Evolutionary conservation across 2,329 filamentous ascomycete species (phyloP).

Genomic region (Curvularia eragrostidis): DNA sequence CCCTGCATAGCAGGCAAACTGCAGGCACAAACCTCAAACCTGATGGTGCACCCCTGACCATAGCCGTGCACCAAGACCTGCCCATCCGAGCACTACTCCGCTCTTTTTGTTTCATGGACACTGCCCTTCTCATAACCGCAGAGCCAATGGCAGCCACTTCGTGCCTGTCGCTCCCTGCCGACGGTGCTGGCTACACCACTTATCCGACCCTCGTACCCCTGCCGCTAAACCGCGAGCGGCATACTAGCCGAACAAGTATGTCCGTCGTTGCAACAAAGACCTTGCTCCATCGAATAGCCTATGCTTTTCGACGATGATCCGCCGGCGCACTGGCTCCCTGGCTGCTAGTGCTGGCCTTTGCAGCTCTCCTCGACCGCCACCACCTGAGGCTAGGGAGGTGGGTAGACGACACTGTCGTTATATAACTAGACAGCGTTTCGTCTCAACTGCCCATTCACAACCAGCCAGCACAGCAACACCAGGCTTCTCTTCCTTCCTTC

Average conservation of each 20-base stretch:
- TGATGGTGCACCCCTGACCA: conserved; percentile 29
- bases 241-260: conserved; percentile 29
- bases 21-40: conserved; percentile 26
- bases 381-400: conserved; percentile 18
- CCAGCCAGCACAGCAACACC: conserved; percentile 34
- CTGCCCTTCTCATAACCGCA: conserved; percentile 24
- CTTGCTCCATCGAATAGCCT: conserved; percentile 37
- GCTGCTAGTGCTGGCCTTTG: conserved; percentile 17
- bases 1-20: conserved; percentile 28
- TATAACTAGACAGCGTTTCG: conserved; percentile 29
- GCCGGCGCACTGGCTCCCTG: conserved; percentile 33
- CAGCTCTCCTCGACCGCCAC: conserved; percentile 28
- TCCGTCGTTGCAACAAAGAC: conserved; percentile 33
- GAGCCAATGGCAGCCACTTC: conserved; percentile 30
- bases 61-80: conserved; percentile 23
- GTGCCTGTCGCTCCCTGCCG: conserved; percentile 37
- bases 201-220: conserved; percentile 23
- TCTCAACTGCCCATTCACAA: conserved; percentile 31
- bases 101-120: conserved; percentile 44
- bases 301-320: conserved; percentile 33
- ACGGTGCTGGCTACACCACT: conserved; percentile 33
- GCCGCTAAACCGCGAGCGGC: conserved; percentile 35
- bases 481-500: conserved; percentile 30
- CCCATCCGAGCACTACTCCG: conserved; percentile 26
- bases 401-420: conserved; percentile 24